phyloP scores from a whole-genome alignment of 495 filamentous ascomycete species.

The Staphylotrichum tortipilum region DNA sequence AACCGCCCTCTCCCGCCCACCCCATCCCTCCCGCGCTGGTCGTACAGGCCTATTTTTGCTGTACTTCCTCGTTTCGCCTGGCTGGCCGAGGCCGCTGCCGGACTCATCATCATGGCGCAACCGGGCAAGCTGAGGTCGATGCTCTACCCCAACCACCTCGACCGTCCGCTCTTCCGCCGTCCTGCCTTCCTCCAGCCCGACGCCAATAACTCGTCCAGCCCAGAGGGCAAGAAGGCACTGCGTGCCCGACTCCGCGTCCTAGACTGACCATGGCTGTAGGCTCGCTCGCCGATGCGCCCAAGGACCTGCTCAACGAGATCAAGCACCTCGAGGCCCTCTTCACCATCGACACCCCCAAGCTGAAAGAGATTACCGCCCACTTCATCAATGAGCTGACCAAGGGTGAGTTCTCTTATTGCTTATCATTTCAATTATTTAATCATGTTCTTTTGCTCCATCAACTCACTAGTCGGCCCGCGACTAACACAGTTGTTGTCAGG shows the following conservation, averaged over 20 bases:
- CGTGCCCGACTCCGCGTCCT: background rate
- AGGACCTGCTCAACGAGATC: conserved; percentile 77
- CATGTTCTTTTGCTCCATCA: no score
- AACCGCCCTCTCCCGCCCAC: no score
- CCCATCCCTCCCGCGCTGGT: no score
- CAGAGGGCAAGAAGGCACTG: conserved; percentile 22
- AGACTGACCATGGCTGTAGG: conserved; percentile 26
- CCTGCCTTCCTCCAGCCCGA: conserved; percentile 10
- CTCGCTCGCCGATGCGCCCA: conserved; percentile 51
- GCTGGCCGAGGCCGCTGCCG: background rate
- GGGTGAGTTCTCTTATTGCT: conserved; percentile 54
- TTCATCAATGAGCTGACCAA: conserved; percentile 84
- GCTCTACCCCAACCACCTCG: conserved; percentile 7
- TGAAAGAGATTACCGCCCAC: conserved; percentile 82
- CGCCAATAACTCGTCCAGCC: conserved; percentile 10
- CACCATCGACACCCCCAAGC: conserved; percentile 64
- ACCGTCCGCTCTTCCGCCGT: conserved; percentile 8
- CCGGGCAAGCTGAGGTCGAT: conserved; percentile 11
- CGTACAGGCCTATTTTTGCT: no score
- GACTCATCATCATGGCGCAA: conserved; percentile 4
- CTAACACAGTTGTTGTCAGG: conserved; percentile 38
- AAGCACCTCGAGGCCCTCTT: conserved; percentile 79
- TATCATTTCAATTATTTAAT: no score
- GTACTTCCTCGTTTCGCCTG: background rate
- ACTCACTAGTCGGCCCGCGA: no score